Evolutionary conservation across 208 protist genomes (phyloP).

Genomic region (Trichomonas gallinae): DNA sequence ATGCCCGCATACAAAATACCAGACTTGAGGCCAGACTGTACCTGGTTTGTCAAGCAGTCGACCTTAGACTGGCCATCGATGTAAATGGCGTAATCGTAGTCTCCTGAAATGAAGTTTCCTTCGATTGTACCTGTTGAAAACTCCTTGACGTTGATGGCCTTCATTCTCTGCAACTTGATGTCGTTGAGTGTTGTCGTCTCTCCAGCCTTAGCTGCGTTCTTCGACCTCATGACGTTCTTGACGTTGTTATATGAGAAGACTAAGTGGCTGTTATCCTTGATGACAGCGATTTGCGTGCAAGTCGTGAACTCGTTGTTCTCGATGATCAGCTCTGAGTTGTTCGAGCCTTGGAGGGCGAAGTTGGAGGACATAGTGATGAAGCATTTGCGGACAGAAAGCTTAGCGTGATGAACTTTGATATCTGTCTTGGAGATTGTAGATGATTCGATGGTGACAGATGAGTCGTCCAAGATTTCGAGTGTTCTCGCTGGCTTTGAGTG

Average conservation of each 20-base stretch:
- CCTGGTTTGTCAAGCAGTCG: neutral
- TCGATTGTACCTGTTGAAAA: neutral
- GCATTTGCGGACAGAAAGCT: neutral
- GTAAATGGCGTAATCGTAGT: neutral
- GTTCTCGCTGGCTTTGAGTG: neutral
- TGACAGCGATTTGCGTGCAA: neutral
- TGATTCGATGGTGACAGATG: neutral
- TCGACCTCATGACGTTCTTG: neutral
- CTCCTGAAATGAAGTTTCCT: neutral
- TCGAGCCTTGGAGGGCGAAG: neutral
- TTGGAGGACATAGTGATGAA: neutral
- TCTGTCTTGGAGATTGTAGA: neutral
- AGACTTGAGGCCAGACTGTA: neutral
- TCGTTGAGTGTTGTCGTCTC: neutral
- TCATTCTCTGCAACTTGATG: neutral
- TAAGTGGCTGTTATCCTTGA: neutral
- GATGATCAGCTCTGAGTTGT: neutral
- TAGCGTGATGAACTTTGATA: neutral
- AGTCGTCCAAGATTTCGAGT: neutral
- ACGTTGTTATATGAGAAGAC: neutral
- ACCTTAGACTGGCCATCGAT: constrained; percentile 11
- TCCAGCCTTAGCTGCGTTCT: neutral
- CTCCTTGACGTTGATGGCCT: neutral
- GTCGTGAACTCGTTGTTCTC: neutral
- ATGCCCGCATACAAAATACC: neutral